Base-by-base conservation (phyloP, 1,284 basidiomycete species). In the Lignosus rhinocerotis region DNA sequence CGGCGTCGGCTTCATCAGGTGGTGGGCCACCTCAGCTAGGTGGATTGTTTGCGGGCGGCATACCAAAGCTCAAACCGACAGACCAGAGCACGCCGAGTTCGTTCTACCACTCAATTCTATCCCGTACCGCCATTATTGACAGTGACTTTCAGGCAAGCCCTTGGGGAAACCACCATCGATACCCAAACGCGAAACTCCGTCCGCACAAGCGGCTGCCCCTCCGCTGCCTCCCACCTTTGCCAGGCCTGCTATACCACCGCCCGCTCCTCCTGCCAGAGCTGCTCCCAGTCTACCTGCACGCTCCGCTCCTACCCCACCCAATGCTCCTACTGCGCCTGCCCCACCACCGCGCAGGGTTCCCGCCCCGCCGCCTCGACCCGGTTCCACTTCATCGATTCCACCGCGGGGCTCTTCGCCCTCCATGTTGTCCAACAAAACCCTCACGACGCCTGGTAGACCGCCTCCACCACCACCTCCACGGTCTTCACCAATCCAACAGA, bases 1-100 rank as follows among this genome's bases (percentile, higher is more conserved):
- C 76, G 17, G 69, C 73, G 34, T 72, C 75, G 16, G 68, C 71
- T 16, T 70, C 76, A 36, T 75, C 70, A 33, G 88, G 87, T 4
- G 76, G 70, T 33, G 89, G 87, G 6, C 84, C 88, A 33, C 91
- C 92, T 36, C 93, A 94, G 70, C 77, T 96, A 12, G 94, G 87
- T 31, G 89, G 86, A 4, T 73, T 96, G 6, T 96, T 96, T 69
- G 93, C 94, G 41, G 93, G 92, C 21, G 94, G 94, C 1, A 88
- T 96, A 79, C 94, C 94, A 1, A 94, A 92, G 69, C 72, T 96
- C 66, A 95, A 90, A 76, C 86, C 91, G 53, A 82, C 88, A 19
- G 90, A 86, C 17, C 80, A 84, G 59, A 78, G 67, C 56, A 82
- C 77, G 71, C 68, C 78, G 61, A 80, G 88, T 89, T 67, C 65